phyloP scores from a whole-genome alignment of 805 yeast species.

The Saturnispora gosingensis region DNA sequence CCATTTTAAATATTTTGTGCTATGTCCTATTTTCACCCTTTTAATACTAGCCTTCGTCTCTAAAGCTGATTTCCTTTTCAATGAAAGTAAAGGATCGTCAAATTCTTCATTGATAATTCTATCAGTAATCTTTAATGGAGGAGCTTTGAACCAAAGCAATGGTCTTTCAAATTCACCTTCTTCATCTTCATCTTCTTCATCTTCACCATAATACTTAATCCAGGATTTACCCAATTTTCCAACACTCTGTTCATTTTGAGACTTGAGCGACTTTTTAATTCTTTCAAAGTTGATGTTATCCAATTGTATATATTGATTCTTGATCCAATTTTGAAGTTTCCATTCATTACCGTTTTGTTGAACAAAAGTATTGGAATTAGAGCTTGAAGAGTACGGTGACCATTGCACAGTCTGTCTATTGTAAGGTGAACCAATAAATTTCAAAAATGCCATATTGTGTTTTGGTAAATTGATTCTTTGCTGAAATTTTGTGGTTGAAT shows the following conservation, averaged over 20 bases:
- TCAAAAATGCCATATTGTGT: slow-evolving; percentile 15
- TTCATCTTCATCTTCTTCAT: background rate
- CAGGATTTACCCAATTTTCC: slow-evolving; percentile 1
- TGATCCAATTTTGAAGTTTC: slow-evolving; percentile 27
- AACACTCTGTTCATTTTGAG: slow-evolving; percentile 12
- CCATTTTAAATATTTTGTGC: slow-evolving; percentile 65
- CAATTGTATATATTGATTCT: slow-evolving; percentile 24
- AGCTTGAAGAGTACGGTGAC: slow-evolving; percentile 25
- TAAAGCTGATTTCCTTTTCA: slow-evolving; percentile 7
- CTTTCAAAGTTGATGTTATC: slow-evolving; percentile 27
- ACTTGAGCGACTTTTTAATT: slow-evolving; percentile 12
- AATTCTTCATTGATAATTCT: slow-evolving; percentile 26
- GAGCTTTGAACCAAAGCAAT: slow-evolving; percentile 59
- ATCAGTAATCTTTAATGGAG: slow-evolving; percentile 42
- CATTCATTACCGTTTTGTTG: slow-evolving; percentile 29
- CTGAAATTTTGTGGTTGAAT: slow-evolving; percentile 6
- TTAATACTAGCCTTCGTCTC: slow-evolving; percentile 19
- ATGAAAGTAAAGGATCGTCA: slow-evolving; percentile 9
- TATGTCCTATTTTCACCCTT: slow-evolving; percentile 49
- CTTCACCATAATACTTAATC: background rate
- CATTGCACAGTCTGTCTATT: slow-evolving; percentile 24
- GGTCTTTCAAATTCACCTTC: slow-evolving; percentile 20
- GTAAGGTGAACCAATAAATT: slow-evolving; percentile 26
- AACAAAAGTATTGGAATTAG: slow-evolving; percentile 27
- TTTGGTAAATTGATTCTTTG: slow-evolving; percentile 9